These are phyloP conservation scores for Spiromastix sp. DNA, from an alignment of 2,329 filamentous ascomycete species.

Conservation along the genomic window DNA sequence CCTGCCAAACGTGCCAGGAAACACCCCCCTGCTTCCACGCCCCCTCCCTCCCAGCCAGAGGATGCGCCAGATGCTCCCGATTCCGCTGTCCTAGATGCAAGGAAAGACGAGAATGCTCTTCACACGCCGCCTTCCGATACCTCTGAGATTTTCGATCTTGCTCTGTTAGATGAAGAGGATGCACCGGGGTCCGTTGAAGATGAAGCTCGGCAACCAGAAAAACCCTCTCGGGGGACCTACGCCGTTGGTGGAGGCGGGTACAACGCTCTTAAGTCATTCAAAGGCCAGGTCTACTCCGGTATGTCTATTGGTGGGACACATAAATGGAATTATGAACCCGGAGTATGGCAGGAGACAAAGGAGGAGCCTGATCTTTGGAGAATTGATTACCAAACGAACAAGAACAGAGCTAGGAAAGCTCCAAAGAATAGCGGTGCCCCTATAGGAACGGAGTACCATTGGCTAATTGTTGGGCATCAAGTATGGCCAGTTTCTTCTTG, in stretches of 20 bases:
- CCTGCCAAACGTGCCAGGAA: conserved; percentile 1
- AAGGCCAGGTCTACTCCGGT: conserved; percentile 26
- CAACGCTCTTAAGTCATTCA: conserved; percentile 23
- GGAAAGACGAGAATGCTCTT: background rate
- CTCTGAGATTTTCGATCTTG: conserved; percentile 3
- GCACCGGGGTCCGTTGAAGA: conserved; percentile 12
- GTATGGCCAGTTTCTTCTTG: conserved; percentile 9
- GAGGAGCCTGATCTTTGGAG: conserved; percentile 26
- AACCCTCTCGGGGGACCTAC: background rate
- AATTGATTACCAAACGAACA: conserved; percentile 23
- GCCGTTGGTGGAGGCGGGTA: conserved; percentile 15
- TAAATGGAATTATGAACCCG: conserved; percentile 28
- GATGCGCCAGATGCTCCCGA: background rate
- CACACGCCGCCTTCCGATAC: background rate
- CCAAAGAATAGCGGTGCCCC: conserved; percentile 24
- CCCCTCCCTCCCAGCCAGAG: background rate
- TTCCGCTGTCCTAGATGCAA: background rate
- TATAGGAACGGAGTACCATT: conserved; percentile 26
- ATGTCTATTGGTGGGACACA: conserved; percentile 29
- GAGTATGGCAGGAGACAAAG: conserved; percentile 26
- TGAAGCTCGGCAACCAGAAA: background rate
- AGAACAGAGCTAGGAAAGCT: conserved; percentile 22
- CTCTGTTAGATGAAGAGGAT: conserved; percentile 15
- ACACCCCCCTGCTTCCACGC: background rate
- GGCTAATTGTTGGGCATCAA: conserved; percentile 26